Conservation (phyloP, 495 filamentous ascomycete genomes). For the Podospora pseudocomata region DNA sequence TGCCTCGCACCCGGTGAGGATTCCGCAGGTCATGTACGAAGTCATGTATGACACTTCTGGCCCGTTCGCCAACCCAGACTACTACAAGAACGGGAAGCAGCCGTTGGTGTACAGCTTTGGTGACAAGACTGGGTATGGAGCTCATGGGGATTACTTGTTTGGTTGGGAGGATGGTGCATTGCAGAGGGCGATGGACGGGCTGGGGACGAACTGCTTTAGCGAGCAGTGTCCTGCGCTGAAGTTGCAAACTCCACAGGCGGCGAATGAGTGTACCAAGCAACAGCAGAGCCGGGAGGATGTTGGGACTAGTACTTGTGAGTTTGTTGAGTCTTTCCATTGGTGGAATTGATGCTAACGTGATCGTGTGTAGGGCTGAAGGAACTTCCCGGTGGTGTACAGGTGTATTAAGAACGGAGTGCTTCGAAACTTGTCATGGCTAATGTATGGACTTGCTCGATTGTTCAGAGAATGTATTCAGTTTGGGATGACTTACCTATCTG, state of each 20-base stretch:
- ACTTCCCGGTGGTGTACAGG: slow-evolving; percentile 6
- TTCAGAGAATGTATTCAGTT: no score
- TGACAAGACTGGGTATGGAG: slow-evolving; percentile 37
- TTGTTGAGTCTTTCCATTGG: background rate
- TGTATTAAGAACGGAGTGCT: background rate
- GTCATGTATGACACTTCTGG: slow-evolving; percentile 35
- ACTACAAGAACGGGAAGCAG: slow-evolving; percentile 38
- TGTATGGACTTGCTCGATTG: no score
- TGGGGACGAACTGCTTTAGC: slow-evolving; percentile 5
- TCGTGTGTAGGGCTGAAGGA: slow-evolving; percentile 5
- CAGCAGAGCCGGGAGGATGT: slow-evolving; percentile 5
- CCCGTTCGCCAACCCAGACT: slow-evolving; percentile 29
- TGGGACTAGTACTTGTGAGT: slow-evolving; percentile 3
- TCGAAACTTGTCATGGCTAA: no score
- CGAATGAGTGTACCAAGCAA: slow-evolving; percentile 5
- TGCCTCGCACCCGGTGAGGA: slow-evolving; percentile 37
- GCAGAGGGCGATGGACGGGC: slow-evolving; percentile 40
- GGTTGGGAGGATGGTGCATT: slow-evolving; percentile 43
- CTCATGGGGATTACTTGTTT: slow-evolving; percentile 45
- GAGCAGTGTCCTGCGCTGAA: slow-evolving; percentile 5
- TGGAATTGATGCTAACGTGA: background rate
- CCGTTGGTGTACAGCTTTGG: slow-evolving; percentile 42
- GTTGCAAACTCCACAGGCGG: background rate
- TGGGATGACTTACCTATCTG: background rate
- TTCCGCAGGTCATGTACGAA: slow-evolving; percentile 48